phyloP scores from a whole-genome alignment of 2,329 filamentous ascomycete species.

The Colletotrichum lentis region DNA sequence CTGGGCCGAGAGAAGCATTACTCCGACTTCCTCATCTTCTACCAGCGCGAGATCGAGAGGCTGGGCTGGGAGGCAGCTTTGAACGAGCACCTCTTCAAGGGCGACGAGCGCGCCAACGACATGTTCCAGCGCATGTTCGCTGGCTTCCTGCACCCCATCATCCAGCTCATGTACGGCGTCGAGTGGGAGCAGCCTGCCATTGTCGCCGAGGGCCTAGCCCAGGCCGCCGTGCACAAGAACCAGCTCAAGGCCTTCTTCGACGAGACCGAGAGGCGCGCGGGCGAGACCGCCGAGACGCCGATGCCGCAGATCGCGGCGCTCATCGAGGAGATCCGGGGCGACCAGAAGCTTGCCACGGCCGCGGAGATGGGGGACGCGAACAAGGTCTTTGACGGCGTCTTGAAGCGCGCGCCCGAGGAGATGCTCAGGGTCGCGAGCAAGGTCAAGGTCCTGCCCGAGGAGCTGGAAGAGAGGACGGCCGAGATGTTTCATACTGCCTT shows the following conservation, averaged over 20 bases:
- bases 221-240: conserved; percentile 73
- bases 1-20: conserved; percentile 73
- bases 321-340: conserved; percentile 64
- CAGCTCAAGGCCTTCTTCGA: conserved; percentile 65
- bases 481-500: conserved; percentile 74
- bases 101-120: conserved; percentile 70
- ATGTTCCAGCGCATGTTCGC: conserved; percentile 74
- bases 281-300: conserved; percentile 41
- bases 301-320: conserved; percentile 64
- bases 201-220: conserved; percentile 80
- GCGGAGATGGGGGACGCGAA: conserved; percentile 63
- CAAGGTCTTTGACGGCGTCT: conserved; percentile 73
- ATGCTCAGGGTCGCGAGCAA: conserved; percentile 68
- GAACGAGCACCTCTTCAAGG: conserved; percentile 73
- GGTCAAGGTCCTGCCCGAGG: conserved; percentile 63
- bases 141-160: conserved; percentile 79
- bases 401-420: conserved; percentile 68
- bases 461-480: conserved; percentile 62
- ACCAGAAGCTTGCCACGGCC: conserved; percentile 65
- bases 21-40: conserved; percentile 78
- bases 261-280: conserved; percentile 58
- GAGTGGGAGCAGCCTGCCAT: conserved; percentile 85
- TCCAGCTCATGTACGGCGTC: conserved; percentile 85
- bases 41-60: conserved; percentile 75
- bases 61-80: conserved; percentile 69